phyloP scores from a whole-genome alignment of 495 filamentous ascomycete species.

The Neurospora sp. region DNA sequence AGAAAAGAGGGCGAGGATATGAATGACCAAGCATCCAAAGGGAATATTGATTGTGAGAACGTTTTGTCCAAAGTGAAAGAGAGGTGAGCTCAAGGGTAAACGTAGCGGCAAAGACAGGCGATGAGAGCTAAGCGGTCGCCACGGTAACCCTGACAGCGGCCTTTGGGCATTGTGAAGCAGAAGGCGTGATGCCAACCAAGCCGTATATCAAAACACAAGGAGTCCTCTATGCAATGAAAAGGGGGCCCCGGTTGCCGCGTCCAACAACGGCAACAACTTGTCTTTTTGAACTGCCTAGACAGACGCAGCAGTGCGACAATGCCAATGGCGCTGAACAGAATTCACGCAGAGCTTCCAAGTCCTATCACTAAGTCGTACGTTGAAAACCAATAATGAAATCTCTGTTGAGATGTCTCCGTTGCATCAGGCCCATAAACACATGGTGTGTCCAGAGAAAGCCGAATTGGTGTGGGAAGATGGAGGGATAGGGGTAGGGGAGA shows the following conservation, averaged over 20 bases:
- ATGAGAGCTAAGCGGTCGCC: background rate
- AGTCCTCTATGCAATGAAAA: background rate
- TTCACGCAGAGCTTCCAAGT: background rate
- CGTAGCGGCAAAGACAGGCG: background rate
- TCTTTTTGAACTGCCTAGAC: background rate
- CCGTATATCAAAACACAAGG: background rate
- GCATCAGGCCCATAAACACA: background rate
- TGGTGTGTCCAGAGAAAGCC: background rate
- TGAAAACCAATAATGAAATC: background rate
- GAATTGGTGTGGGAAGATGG: background rate
- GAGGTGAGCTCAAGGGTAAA: background rate
- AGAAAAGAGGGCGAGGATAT: background rate
- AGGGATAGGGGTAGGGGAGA: constrained; percentile 3
- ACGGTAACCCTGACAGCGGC: background rate
- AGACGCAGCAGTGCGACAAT: background rate
- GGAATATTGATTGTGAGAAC: background rate
- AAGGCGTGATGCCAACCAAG: background rate
- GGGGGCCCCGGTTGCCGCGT: background rate
- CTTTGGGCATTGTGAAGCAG: background rate
- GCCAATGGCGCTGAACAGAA: background rate
- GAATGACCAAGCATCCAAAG: background rate
- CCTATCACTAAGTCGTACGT: background rate
- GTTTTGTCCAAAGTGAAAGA: background rate
- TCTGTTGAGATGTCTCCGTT: background rate
- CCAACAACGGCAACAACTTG: background rate